Conservation (phyloP, 495 filamentous ascomycete species). For the Aspergillus heteromorphus region DNA sequence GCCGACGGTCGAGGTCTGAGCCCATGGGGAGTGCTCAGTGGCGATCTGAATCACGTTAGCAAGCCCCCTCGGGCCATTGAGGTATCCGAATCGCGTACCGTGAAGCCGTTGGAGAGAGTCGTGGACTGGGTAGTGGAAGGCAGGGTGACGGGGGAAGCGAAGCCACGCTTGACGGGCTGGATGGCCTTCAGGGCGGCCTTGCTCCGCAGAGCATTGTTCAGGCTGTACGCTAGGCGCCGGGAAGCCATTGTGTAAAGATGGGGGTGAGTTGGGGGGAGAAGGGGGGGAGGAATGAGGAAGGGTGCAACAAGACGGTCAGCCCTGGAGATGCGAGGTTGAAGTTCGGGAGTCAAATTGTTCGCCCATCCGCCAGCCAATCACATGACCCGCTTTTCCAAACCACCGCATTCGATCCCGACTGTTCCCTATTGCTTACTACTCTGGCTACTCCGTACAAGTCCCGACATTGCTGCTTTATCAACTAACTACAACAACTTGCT, state of each 20-base stretch:
- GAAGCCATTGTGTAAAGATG: constrained; percentile 71
- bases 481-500: too few relatives aligned
- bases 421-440: constrained; percentile 20
- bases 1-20: constrained; percentile 96
- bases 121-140: constrained; percentile 84
- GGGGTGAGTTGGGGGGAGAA: constrained; percentile 15
- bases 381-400: constrained; percentile 46
- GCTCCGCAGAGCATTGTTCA: constrained; percentile 79
- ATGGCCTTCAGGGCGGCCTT: constrained; percentile 69
- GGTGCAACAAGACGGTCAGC: constrained; percentile 20
- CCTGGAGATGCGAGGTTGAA: constrained; percentile 46
- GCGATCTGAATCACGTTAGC: constrained; percentile 67
- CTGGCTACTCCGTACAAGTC: neutral
- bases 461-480: too few relatives aligned
- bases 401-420: constrained; percentile 33
- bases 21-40: constrained; percentile 96
- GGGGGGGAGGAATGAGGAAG: constrained; percentile 27
- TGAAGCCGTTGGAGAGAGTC: constrained; percentile 94
- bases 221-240: constrained; percentile 82
- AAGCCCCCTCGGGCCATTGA: constrained; percentile 26
- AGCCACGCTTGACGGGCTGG: constrained; percentile 69
- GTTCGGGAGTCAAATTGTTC: constrained; percentile 52
- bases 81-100: constrained; percentile 53
- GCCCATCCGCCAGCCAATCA: constrained; percentile 44
- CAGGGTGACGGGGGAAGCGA: constrained; percentile 74